Evolutionary conservation across 768 basidiomycete species (phyloP).

Genomic region (Tulasnella sp.): DNA sequence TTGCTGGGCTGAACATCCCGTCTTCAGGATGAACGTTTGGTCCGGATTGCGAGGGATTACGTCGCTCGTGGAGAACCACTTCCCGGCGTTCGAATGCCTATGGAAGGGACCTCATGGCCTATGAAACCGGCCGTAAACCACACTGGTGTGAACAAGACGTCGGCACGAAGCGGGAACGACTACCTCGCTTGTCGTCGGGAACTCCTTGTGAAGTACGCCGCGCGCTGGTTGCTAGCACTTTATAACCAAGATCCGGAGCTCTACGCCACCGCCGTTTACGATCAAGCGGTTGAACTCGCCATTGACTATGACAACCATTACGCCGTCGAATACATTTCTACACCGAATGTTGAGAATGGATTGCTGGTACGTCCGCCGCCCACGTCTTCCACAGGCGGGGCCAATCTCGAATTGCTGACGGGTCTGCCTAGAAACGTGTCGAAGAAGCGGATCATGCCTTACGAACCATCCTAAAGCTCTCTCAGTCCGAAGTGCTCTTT

Average conservation of each 20-base stretch:
- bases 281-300: slow-evolving; percentile 44
- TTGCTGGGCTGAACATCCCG: background rate
- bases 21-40: slow-evolving; percentile 56
- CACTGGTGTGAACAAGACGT: background rate
- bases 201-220: slow-evolving; percentile 49
- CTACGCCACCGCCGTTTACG: slow-evolving; percentile 49
- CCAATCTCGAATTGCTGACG: background rate
- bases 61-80: slow-evolving; percentile 48
- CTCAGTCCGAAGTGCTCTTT: slow-evolving; percentile 48
- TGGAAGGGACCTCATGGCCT: slow-evolving; percentile 52
- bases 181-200: slow-evolving; percentile 55
- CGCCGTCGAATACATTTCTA: slow-evolving; percentile 7
- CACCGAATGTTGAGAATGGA: background rate
- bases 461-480: slow-evolving; percentile 46
- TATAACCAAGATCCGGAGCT: slow-evolving; percentile 50
- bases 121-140: slow-evolving; percentile 18
- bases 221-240: slow-evolving; percentile 61
- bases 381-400: background rate
- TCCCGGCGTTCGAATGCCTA: slow-evolving; percentile 53
- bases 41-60: slow-evolving; percentile 59
- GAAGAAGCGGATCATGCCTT: slow-evolving; percentile 39
- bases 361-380: background rate
- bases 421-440: slow-evolving; percentile 5
- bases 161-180: slow-evolving; percentile 45
- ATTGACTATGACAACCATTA: slow-evolving; percentile 25